A percentile compares a stretch with the other conserved stretches of the same genome.
phyloP scores from a whole-genome alignment of 306 rosid genomes.

The Dalbergia oliveri region DNA sequence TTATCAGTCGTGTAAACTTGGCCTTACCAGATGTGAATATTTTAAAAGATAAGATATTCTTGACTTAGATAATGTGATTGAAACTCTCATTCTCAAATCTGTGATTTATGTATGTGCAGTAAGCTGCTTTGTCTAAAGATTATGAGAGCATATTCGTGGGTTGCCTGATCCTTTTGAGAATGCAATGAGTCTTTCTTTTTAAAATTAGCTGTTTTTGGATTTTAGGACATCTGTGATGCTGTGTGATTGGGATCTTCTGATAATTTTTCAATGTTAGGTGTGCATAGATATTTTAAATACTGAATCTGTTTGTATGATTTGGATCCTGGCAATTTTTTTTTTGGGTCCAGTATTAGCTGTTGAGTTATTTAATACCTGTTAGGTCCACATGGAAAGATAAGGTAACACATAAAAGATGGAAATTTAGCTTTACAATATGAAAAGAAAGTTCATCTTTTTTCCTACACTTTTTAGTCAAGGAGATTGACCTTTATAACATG shows the following conservation, averaged over 20 bases:
- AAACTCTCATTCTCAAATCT: not conserved
- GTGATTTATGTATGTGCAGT: constrained; percentile 27
- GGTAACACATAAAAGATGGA: constrained; percentile 47
- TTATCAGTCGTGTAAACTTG: constrained; percentile 5
- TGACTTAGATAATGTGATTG: not conserved
- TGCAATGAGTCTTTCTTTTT: constrained; percentile 24
- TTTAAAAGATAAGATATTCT: not conserved
- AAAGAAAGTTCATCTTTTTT: constrained; percentile 38
- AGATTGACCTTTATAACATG: constrained; percentile 44
- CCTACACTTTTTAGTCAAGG: constrained; percentile 44
- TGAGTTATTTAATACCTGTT: constrained; percentile 46
- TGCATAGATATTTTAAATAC: constrained; percentile 37
- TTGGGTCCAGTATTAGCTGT: constrained; percentile 40
- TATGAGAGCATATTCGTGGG: constrained; percentile 5
- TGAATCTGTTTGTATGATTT: constrained; percentile 21
- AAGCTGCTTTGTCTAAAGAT: constrained; percentile 4
- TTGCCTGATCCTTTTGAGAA: constrained; percentile 32
- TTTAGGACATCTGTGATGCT: constrained; percentile 8
- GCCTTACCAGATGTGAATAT: not conserved
- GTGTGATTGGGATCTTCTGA: constrained; percentile 18
- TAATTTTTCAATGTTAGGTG: constrained; percentile 37
- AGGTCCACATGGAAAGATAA: constrained; percentile 51
- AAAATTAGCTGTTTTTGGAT: constrained; percentile 27
- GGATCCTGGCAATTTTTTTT: constrained; percentile 28
- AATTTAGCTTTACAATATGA: constrained; percentile 36